phyloP scores from a whole-genome alignment of 306 rosid species.

The Rubus parviflorus region DNA sequence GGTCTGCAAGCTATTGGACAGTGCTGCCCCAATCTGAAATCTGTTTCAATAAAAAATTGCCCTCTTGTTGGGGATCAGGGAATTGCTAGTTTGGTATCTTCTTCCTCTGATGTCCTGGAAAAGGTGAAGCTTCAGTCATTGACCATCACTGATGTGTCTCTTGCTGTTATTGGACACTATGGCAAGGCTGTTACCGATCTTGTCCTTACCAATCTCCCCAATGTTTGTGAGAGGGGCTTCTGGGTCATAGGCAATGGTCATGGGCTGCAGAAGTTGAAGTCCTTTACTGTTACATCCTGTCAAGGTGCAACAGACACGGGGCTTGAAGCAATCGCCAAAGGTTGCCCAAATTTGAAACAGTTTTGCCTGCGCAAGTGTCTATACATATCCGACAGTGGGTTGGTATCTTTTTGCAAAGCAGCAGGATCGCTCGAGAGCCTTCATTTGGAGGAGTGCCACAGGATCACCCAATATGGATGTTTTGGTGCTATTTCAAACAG shows the following conservation, averaged over 20 bases:
- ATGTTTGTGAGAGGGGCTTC: slow-evolving; percentile 80
- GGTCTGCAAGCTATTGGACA: slow-evolving; percentile 78
- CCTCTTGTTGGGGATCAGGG: slow-evolving; percentile 74
- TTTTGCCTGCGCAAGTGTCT: slow-evolving; percentile 59
- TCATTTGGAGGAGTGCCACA: slow-evolving; percentile 89
- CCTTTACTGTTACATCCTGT: slow-evolving; percentile 63
- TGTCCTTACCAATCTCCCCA: slow-evolving; percentile 55
- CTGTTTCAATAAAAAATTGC: slow-evolving; percentile 64
- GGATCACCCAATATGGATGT: slow-evolving; percentile 78
- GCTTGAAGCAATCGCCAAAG: slow-evolving; percentile 71
- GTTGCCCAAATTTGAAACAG: slow-evolving; percentile 82
- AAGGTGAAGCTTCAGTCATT: slow-evolving; percentile 78
- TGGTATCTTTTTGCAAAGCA: slow-evolving; percentile 66
- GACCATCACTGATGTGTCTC: slow-evolving; percentile 72
- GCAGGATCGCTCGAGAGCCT: slow-evolving; percentile 76
- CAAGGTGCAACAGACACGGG: slow-evolving; percentile 76
- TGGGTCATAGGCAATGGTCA: slow-evolving; percentile 90
- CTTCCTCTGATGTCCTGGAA: slow-evolving; percentile 48
- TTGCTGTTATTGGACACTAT: slow-evolving; percentile 91
- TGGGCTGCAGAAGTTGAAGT: slow-evolving; percentile 78
- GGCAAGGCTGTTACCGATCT: slow-evolving; percentile 71
- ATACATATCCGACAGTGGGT: slow-evolving; percentile 68
- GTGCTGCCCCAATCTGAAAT: slow-evolving; percentile 62
- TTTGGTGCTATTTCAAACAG: slow-evolving; percentile 66
- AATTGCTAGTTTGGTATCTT: slow-evolving; percentile 60